A percentile compares a stretch with the other conserved stretches of the same genome.
Conservation (phyloP, 2,329 filamentous ascomycete genomes). For the Alternaria novae-zelandiae region DNA sequence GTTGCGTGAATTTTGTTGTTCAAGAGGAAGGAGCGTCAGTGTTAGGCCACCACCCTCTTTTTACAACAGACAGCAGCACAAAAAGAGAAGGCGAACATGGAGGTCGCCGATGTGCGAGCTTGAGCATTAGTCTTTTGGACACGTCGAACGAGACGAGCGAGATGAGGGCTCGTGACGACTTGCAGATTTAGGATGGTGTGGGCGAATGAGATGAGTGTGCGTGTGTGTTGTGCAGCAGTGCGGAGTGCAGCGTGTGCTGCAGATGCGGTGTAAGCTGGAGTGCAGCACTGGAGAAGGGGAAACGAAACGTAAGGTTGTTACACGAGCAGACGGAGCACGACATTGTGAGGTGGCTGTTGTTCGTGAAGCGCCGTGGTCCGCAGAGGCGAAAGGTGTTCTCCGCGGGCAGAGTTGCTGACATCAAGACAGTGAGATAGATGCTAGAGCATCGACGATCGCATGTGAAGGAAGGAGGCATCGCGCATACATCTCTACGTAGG, state of each 20-base stretch:
- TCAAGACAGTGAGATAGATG: not conserved
- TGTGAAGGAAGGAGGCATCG: not conserved
- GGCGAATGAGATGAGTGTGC: constrained; percentile 8
- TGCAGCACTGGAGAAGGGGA: not conserved
- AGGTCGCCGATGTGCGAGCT: constrained; percentile 15
- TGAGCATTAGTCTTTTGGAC: not conserved
- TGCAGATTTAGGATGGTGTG: constrained; percentile 1
- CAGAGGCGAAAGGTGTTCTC: not conserved
- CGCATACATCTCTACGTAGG: not conserved
- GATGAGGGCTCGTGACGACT: constrained; percentile 8
- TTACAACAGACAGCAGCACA: not conserved
- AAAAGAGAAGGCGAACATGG: not conserved
- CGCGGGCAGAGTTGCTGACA: not conserved
- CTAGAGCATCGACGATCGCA: not conserved
- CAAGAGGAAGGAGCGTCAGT: not conserved
- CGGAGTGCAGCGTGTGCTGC: constrained; percentile 18
- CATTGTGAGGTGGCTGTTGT: not conserved
- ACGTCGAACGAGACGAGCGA: not conserved
- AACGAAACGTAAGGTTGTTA: not conserved
- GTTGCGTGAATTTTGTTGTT: not conserved
- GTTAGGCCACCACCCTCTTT: not conserved
- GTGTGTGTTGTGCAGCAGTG: constrained; percentile 15
- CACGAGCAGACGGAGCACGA: not conserved
- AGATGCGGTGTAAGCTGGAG: constrained; percentile 19
- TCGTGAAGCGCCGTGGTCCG: not conserved